Percentiles rank a stretch among this genome's conserved stretches.
phyloP scores from a whole-genome alignment of 2,329 filamentous ascomycete genomes.

The Aspergillus puulaauensis region DNA sequence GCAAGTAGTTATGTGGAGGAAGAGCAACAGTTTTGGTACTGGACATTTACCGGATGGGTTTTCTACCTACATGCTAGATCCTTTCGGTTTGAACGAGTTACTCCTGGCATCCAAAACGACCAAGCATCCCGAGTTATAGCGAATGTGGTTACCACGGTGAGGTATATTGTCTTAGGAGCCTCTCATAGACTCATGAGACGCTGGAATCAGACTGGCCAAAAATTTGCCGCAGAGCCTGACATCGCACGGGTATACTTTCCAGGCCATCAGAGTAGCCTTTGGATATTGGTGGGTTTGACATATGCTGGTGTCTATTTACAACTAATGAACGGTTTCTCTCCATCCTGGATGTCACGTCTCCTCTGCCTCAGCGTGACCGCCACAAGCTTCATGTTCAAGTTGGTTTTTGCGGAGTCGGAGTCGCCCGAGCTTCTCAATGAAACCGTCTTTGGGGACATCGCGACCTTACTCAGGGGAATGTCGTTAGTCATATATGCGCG shows the following conservation, averaged over 20 bases:
- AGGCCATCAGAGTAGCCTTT: conserved; percentile 66
- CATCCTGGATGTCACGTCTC: conserved; percentile 23
- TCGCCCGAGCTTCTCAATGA: conserved; percentile 72
- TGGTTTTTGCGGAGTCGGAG: conserved; percentile 83
- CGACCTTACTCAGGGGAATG: conserved; percentile 38
- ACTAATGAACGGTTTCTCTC: conserved; percentile 35
- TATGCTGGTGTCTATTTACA: conserved; percentile 62
- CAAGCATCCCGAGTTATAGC: not conserved
- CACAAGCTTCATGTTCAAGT: conserved; percentile 77
- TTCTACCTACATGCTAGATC: conserved; percentile 48
- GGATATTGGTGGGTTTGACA: conserved; percentile 67
- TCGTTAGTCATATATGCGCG: conserved; percentile 53
- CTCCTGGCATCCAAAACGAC: not conserved
- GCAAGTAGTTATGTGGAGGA: conserved; percentile 97
- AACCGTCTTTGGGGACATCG: conserved; percentile 33
- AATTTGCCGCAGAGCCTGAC: conserved; percentile 87
- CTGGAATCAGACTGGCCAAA: conserved; percentile 98
- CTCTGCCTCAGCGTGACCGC: conserved; percentile 46
- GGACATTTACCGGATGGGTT: conserved; percentile 60
- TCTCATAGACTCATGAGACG: conserved; percentile 67
- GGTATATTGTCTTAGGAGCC: conserved; percentile 53
- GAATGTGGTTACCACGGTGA: conserved; percentile 15
- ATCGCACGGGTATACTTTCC: conserved; percentile 72
- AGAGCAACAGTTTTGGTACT: conserved; percentile 99
- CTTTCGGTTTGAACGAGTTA: conserved; percentile 9